These are phyloP conservation scores for Fremontodendron californicum DNA, from an alignment of 345 rosid species.

Conservation along the genomic window DNA sequence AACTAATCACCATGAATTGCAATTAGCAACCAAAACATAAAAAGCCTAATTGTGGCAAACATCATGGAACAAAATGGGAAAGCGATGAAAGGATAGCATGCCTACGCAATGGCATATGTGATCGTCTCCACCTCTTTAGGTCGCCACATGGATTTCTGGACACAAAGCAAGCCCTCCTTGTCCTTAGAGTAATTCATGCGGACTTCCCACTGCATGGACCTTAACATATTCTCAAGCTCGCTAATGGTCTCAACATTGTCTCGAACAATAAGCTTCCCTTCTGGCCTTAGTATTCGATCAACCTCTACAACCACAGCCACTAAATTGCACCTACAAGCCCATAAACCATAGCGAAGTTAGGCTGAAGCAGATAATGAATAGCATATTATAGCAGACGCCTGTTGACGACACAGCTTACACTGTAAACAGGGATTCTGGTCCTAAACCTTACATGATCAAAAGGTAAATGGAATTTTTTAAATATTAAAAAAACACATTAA, in stretches of 20 bases:
- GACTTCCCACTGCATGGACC: conserved; percentile 79
- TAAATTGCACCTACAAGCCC: conserved; percentile 26
- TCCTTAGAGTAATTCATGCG: conserved; percentile 72
- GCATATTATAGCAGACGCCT: not conserved
- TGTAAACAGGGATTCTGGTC: not conserved
- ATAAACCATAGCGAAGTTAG: not conserved
- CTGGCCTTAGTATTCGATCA: conserved; percentile 82
- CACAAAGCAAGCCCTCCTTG: conserved; percentile 78
- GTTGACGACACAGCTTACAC: not conserved
- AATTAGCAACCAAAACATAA: not conserved
- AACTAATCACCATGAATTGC: not conserved
- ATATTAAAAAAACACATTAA: not conserved
- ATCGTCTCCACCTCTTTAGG: conserved; percentile 59
- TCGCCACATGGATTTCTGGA: conserved; percentile 86
- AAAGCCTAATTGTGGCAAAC: not conserved
- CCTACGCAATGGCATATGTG: conserved; percentile 57
- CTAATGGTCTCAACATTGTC: conserved; percentile 58
- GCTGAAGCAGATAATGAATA: not conserved
- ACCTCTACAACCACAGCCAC: conserved; percentile 72
- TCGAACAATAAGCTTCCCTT: conserved; percentile 73
- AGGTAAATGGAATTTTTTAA: not conserved
- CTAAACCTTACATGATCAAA: not conserved
- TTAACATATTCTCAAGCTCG: conserved; percentile 48
- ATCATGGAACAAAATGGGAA: conserved; percentile 3
- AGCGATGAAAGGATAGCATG: conserved; percentile 8